Evolutionary conservation across 345 rosid genomes (phyloP).

Genomic region (Cardamine resedifolia): DNA sequence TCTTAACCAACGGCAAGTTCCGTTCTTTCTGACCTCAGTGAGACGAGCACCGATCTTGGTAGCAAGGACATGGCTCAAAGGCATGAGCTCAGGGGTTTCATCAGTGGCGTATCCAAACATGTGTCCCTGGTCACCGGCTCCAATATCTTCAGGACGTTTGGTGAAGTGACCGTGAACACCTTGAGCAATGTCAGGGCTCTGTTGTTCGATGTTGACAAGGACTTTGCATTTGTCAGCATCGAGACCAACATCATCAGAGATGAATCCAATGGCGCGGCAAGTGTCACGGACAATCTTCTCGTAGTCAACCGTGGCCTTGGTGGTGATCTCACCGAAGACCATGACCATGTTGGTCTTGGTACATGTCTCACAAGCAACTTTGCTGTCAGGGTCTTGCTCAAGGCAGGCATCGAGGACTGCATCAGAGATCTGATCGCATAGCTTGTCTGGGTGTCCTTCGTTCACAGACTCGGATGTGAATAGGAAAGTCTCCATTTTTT

Average conservation of each 20-base stretch:
- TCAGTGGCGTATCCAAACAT: slow-evolving; percentile 44
- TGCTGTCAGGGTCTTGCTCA: slow-evolving; percentile 45
- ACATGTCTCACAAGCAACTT: slow-evolving; percentile 45
- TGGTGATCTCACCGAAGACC: slow-evolving; percentile 45
- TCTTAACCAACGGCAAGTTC: slow-evolving; percentile 42
- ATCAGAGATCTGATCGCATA: slow-evolving; percentile 43
- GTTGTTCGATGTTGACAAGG: slow-evolving; percentile 53
- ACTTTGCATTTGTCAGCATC: slow-evolving; percentile 46
- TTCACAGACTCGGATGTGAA: slow-evolving; percentile 46
- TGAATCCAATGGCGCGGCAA: slow-evolving; percentile 42
- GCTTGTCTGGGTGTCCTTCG: slow-evolving; percentile 49
- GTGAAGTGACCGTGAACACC: slow-evolving; percentile 47
- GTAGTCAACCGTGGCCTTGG: slow-evolving; percentile 39
- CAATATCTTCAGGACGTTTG: slow-evolving; percentile 41
- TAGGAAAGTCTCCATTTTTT: slow-evolving; percentile 41
- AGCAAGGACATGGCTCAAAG: slow-evolving; percentile 41
- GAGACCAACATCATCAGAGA: slow-evolving; percentile 44
- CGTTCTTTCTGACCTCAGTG: slow-evolving; percentile 43
- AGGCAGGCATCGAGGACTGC: slow-evolving; percentile 47
- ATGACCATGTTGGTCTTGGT: slow-evolving; percentile 44
- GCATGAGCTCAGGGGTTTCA: slow-evolving; percentile 45
- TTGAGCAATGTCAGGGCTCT: slow-evolving; percentile 63
- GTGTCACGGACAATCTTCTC: slow-evolving; percentile 46
- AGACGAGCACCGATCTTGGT: slow-evolving; percentile 44
- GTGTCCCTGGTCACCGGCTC: slow-evolving; percentile 45